These are phyloP conservation scores for Pseudisothecium myosuroides DNA, from an alignment of 225 moss, liverwort and hornwort genomes.

Conservation along the genomic window DNA sequence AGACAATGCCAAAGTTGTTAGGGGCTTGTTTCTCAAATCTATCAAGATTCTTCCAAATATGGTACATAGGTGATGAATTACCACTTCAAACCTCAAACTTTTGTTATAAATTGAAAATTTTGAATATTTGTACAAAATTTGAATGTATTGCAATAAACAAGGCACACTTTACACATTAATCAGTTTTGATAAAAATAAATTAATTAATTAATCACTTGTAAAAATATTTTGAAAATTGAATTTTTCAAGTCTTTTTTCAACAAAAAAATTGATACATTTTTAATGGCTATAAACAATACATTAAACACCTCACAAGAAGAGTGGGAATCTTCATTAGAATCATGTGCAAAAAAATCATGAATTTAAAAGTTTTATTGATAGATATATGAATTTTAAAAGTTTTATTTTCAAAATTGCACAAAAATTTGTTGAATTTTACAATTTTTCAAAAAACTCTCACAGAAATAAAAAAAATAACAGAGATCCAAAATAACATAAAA, in stretches of 20 bases:
- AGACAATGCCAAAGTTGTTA: background rate
- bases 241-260: background rate
- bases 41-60: background rate
- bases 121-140: background rate
- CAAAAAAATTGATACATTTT: background rate
- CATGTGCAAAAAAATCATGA: background rate
- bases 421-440: background rate
- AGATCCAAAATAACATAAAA: no score
- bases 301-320: background rate
- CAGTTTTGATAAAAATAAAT: background rate
- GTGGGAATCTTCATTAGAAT: no score
- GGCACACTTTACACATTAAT: background rate
- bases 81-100: background rate
- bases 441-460: no score
- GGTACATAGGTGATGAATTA: background rate
- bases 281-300: background rate
- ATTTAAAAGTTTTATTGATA: background rate
- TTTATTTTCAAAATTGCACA: background rate
- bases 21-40: background rate
- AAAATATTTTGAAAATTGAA: background rate
- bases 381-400: background rate
- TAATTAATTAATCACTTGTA: background rate
- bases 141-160: background rate
- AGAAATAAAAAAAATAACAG: no score
- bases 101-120: background rate